These are phyloP conservation scores for Triangularia setosa DNA, from an alignment of 2,329 filamentous ascomycete species.

Conservation along the genomic window DNA sequence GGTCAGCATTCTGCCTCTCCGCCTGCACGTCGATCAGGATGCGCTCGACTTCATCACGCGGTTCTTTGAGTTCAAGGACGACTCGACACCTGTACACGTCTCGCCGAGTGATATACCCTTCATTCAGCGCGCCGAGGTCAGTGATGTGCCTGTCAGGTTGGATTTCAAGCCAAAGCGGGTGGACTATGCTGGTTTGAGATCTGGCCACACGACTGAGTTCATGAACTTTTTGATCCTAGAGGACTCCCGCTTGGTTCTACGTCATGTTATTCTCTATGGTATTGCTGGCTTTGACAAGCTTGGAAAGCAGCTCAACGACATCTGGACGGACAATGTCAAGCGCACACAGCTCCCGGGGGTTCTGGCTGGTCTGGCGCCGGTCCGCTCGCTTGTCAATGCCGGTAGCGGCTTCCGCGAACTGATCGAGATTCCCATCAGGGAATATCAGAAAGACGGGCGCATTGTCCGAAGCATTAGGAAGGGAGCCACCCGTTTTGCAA, in stretches of 20 bases:
- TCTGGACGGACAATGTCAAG: constrained; percentile 94
- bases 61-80: constrained; percentile 97
- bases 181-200: constrained; percentile 87
- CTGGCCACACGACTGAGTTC: constrained; percentile 92
- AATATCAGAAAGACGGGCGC: constrained; percentile 91
- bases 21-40: constrained; percentile 94
- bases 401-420: constrained; percentile 82
- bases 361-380: constrained; percentile 80
- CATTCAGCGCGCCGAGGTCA: constrained; percentile 83
- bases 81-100: constrained; percentile 50
- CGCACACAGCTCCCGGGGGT: constrained; percentile 84
- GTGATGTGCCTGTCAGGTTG: constrained; percentile 73
- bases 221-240: constrained; percentile 98
- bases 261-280: constrained; percentile 89
- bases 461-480: constrained; percentile 89
- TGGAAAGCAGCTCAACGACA: constrained; percentile 85
- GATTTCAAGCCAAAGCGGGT: constrained; percentile 99
- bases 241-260: constrained; percentile 77
- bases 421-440: constrained; percentile 81
- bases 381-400: constrained; percentile 88
- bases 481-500: constrained; percentile 83
- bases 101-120: constrained; percentile 74
- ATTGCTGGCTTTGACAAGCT: constrained; percentile 86
- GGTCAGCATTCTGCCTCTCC: constrained; percentile 73
- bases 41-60: constrained; percentile 94